These are phyloP conservation scores for Hyphopichia burtonii DNA, from an alignment of 1,139 yeast genomes.

Conservation along the genomic window DNA sequence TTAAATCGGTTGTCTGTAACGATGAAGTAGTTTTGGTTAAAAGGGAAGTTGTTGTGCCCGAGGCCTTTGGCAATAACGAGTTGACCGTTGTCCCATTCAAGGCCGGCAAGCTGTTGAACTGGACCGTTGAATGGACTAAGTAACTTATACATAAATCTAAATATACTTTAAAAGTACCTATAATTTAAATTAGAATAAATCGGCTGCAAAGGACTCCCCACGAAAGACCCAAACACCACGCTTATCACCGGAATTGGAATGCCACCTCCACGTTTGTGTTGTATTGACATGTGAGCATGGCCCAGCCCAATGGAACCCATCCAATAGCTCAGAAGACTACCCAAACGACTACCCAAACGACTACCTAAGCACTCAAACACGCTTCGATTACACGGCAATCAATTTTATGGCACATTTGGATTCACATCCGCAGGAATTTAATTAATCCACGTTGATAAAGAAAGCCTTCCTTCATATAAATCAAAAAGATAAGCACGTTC, in stretches of 20 bases:
- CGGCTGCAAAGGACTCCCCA: too few species aligned
- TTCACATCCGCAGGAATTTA: too few species aligned
- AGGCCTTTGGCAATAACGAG: slow-evolving; percentile 45
- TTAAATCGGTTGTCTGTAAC: slow-evolving; percentile 38
- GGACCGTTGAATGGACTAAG: slow-evolving; percentile 73
- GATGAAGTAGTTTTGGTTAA: slow-evolving; percentile 55
- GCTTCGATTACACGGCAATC: not conserved
- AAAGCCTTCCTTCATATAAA: not conserved
- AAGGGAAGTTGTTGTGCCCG: slow-evolving; percentile 57
- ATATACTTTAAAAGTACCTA: not conserved
- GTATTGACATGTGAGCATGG: too few species aligned
- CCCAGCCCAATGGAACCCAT: too few species aligned
- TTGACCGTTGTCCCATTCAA: slow-evolving; percentile 82
- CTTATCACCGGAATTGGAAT: too few species aligned
- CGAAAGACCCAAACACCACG: too few species aligned
- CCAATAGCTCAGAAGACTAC: too few species aligned
- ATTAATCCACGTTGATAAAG: not conserved
- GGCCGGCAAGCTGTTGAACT: slow-evolving; percentile 73
- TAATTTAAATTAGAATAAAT: too few species aligned
- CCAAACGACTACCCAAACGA: too few species aligned
- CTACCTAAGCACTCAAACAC: too few species aligned
- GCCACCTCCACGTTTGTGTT: too few species aligned
- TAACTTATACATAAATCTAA: not conserved
- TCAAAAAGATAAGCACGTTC: not conserved
- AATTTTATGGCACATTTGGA: too few species aligned